phyloP scores from a whole-genome alignment of 441 rosid species.

The Mallotus japonicus region DNA sequence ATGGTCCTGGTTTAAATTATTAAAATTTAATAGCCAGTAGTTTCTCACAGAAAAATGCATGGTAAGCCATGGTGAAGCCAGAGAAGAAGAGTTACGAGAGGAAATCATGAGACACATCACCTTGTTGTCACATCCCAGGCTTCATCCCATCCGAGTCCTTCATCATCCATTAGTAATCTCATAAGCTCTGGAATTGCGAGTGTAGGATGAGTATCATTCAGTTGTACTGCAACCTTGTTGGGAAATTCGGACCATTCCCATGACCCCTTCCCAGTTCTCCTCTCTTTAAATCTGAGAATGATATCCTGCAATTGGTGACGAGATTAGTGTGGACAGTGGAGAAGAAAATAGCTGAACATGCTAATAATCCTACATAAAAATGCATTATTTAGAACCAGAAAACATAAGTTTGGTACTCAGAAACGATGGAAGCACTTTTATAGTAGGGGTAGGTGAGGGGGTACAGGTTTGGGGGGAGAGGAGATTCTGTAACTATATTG shows the following conservation, averaged over 20 bases:
- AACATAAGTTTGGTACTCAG: not conserved
- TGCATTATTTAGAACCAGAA: not conserved
- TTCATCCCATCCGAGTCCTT: constrained; percentile 98
- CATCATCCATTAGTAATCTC: constrained; percentile 86
- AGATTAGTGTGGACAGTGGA: constrained; percentile 18
- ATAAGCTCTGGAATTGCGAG: constrained; percentile 98
- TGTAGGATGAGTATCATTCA: constrained; percentile 98
- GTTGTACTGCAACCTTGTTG: constrained; percentile 85
- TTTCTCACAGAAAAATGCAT: constrained; percentile 17
- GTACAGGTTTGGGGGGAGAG: too few species aligned
- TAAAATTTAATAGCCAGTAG: constrained; percentile 19
- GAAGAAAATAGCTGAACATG: constrained; percentile 8
- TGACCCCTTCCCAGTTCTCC: constrained; percentile 49
- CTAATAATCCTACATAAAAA: not conserved
- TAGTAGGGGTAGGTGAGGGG: too few species aligned
- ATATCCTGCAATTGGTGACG: constrained; percentile 66
- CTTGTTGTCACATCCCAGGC: constrained; percentile 92
- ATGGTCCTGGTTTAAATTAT: constrained; percentile 59
- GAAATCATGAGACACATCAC: constrained; percentile 36
- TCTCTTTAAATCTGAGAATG: constrained; percentile 79
- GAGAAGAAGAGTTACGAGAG: not conserved
- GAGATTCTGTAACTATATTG: too few species aligned
- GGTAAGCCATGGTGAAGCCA: constrained; percentile 14
- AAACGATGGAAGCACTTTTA: too few species aligned
- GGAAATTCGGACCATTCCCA: constrained; percentile 93